Conservation (phyloP, 1,284 basidiomycete species). For the Cerioporus squamosus region DNA sequence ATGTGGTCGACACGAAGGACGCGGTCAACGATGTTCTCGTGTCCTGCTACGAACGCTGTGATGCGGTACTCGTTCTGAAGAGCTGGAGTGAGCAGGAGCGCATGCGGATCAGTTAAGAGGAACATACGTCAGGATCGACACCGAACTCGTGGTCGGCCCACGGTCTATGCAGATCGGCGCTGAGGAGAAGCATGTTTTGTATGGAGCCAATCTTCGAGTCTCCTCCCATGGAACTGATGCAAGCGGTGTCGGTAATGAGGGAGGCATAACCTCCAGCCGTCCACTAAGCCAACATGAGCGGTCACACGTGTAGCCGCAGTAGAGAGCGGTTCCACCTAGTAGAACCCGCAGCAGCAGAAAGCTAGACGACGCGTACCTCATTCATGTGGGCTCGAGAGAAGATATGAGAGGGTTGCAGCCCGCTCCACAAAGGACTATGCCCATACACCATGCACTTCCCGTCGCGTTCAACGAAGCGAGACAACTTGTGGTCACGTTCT, state of each 20-base stretch:
- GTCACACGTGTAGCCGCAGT: background rate
- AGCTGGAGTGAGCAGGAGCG: background rate
- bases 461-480: constrained; percentile 10
- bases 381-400: constrained; percentile 25
- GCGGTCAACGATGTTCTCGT: constrained; percentile 21
- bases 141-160: constrained; percentile 30
- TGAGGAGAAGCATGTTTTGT: constrained; percentile 27
- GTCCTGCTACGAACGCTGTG: constrained; percentile 22
- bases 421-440: constrained; percentile 14
- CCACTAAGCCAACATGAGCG: constrained; percentile 15
- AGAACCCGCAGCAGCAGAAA: background rate
- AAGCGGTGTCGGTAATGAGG: constrained; percentile 17
- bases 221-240: constrained; percentile 4
- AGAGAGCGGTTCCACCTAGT: no score
- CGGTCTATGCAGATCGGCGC: constrained; percentile 23
- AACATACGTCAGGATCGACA: constrained; percentile 28
- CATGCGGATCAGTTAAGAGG: background rate
- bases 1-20: constrained; percentile 29
- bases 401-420: constrained; percentile 26
- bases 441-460: constrained; percentile 25
- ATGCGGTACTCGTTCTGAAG: constrained; percentile 25
- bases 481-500: background rate
- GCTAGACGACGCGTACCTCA: constrained; percentile 16
- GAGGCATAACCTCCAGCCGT: constrained; percentile 14
- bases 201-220: constrained; percentile 22